Evolutionary conservation across 306 rosid genomes (phyloP), one percentile per base, ranked within the genome.

Genomic region (Cyamopsis tetragonoloba): DNA sequence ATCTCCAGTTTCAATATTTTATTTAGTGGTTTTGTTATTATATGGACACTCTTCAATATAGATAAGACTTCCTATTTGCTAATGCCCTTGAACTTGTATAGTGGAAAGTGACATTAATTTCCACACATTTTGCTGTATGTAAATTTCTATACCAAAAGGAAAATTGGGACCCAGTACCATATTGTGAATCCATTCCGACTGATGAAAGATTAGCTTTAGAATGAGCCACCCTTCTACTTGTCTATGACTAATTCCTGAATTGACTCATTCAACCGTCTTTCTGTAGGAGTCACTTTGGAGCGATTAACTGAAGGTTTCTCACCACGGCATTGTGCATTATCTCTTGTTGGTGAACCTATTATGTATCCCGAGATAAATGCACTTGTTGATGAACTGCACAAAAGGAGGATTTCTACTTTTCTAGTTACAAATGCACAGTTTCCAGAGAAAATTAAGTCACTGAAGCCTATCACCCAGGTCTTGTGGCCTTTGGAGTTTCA

Each of bases 311-410:
- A 93, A 81, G 99, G 99, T 70, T 83, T 93, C 41, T 74, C 89
- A 47, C 99, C 99, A 19, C 82, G 87, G 58, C 99, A 93, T 82
- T 93, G 99, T 83, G 99, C 99, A 62, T 75, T 93, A 62, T 93
- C 99, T 19, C 97, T 93, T 83, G 99, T 93, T 75, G 99, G 99
- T 39, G 99, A 93, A 77, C 99, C 97, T 15, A 93, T 93, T 31
- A 93, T 93, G 97, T 93, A 93, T 73, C 99, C 99, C 9, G 96
- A 90, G 87, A 93, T 93, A 54, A 90, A 93, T 69, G 17, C 85
- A 55, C 96, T 93, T 14, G 85, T 93, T 56, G 96, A 88, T 79
- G 99, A 90, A 80, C 84, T 93, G 73, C 97, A 93, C 60, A 82
- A 22, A 27, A 80, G 97, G 68, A 81, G 85, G 49, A 90, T 93